Conservation (phyloP, 768 basidiomycete genomes). For the Serendipita indica region DNA sequence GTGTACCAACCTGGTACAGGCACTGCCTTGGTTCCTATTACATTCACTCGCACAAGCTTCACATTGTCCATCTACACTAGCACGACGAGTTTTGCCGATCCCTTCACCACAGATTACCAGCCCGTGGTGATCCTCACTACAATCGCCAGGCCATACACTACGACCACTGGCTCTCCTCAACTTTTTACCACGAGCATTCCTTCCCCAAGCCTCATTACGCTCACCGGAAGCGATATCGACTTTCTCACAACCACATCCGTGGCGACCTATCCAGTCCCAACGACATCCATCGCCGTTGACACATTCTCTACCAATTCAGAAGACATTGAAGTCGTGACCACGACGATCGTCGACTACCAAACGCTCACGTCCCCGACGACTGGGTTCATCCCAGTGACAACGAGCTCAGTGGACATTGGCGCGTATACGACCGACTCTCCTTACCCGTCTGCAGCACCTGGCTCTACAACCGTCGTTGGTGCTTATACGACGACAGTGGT, state of each 20-base stretch:
- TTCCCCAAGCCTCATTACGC: not conserved
- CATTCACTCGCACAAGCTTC: not conserved
- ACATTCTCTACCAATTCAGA: not conserved
- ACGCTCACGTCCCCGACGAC: not conserved
- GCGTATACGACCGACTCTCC: too few relatives aligned
- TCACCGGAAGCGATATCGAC: not conserved
- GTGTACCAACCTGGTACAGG: not conserved
- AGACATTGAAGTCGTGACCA: not conserved
- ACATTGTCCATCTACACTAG: conserved; percentile 2
- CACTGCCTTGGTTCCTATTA: not conserved
- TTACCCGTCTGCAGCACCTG: too few relatives aligned
- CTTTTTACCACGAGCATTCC: not conserved
- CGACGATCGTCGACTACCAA: not conserved
- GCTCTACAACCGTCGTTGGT: not conserved
- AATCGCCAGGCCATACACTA: not conserved
- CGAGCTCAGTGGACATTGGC: not conserved
- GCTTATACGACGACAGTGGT: not conserved
- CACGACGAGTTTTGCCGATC: conserved; percentile 3
- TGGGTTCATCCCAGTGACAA: not conserved
- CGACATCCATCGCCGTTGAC: not conserved
- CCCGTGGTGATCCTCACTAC: not conserved
- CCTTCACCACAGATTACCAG: not conserved
- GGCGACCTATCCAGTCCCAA: not conserved
- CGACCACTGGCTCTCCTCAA: not conserved
- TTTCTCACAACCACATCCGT: not conserved